These are phyloP conservation scores for Neopestalotiopsis rosae DNA, from an alignment of 2,329 filamentous ascomycete genomes.

Conservation along the genomic window DNA sequence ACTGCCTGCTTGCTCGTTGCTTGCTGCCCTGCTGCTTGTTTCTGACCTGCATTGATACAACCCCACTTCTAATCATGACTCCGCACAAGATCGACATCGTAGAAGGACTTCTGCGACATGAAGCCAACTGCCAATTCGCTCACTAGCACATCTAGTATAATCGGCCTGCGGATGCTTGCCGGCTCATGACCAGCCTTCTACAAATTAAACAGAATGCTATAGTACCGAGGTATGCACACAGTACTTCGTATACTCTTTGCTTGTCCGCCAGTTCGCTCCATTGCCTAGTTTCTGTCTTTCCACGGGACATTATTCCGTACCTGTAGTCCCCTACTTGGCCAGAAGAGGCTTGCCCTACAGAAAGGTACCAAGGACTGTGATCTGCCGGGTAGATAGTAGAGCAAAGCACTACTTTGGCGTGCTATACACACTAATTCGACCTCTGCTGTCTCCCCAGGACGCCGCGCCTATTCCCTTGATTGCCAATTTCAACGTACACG, in stretches of 20 bases:
- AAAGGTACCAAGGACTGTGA: neutral
- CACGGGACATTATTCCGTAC: neutral
- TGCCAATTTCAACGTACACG: neutral
- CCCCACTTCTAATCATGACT: neutral
- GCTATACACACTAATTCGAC: neutral
- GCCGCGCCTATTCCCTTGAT: neutral
- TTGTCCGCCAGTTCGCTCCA: neutral
- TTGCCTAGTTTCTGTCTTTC: no score
- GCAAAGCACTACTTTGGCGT: neutral
- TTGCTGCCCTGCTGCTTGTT: conserved; percentile 1
- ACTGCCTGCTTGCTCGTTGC: neutral
- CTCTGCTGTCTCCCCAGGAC: neutral
- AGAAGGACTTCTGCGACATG: neutral
- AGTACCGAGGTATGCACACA: neutral
- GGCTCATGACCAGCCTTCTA: neutral
- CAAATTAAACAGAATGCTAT: neutral
- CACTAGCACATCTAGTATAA: no score
- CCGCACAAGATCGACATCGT: neutral
- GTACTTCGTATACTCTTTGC: neutral
- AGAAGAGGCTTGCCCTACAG: neutral
- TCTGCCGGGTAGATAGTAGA: neutral
- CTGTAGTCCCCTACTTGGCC: neutral
- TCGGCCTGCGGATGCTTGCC: neutral
- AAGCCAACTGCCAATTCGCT: neutral
- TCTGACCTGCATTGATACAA: neutral